Evolutionary conservation across 352 stramenopile species (phyloP).

Genomic region (Globisporangium ultimum): DNA sequence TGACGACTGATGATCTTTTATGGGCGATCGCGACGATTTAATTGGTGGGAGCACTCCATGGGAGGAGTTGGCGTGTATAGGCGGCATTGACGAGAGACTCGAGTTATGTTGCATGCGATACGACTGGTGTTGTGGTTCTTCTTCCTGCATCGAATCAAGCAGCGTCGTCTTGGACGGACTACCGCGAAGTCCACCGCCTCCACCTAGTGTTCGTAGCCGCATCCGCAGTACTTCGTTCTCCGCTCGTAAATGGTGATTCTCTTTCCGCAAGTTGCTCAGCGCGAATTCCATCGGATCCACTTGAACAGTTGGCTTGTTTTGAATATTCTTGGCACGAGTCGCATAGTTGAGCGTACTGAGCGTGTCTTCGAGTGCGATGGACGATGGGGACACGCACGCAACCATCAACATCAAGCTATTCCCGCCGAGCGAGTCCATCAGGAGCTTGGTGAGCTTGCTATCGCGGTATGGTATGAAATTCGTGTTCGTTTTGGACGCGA

Average conservation of each 20-base stretch:
- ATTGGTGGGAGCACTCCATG: slow-evolving; percentile 8
- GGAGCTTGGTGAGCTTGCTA: slow-evolving; percentile 83
- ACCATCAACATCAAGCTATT: slow-evolving; percentile 85
- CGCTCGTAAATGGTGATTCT: slow-evolving; percentile 51
- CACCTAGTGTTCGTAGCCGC: slow-evolving; percentile 29
- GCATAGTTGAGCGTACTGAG: slow-evolving; percentile 86
- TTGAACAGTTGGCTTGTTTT: slow-evolving; percentile 75
- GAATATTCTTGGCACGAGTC: slow-evolving; percentile 80
- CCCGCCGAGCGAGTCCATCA: slow-evolving; percentile 83
- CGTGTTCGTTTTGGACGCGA: slow-evolving; percentile 41
- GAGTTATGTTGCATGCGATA: slow-evolving; percentile 2
- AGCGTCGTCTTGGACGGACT: slow-evolving; percentile 8
- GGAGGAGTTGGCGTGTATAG: slow-evolving; percentile 22
- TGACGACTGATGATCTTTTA: slow-evolving; percentile 4
- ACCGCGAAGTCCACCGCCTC: background rate
- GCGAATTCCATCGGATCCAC: slow-evolving; percentile 61
- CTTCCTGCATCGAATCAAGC: background rate
- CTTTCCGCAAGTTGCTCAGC: slow-evolving; percentile 54
- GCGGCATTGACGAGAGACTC: slow-evolving; percentile 24
- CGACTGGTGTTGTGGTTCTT: background rate
- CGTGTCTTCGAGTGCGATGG: slow-evolving; percentile 58
- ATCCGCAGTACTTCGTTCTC: slow-evolving; percentile 65
- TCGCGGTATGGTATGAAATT: slow-evolving; percentile 80
- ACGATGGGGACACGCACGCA: slow-evolving; percentile 72
- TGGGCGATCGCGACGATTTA: slow-evolving; percentile 6